Conservation (phyloP, 208 protist genomes). For the Dictyostelium gargantuum region DNA sequence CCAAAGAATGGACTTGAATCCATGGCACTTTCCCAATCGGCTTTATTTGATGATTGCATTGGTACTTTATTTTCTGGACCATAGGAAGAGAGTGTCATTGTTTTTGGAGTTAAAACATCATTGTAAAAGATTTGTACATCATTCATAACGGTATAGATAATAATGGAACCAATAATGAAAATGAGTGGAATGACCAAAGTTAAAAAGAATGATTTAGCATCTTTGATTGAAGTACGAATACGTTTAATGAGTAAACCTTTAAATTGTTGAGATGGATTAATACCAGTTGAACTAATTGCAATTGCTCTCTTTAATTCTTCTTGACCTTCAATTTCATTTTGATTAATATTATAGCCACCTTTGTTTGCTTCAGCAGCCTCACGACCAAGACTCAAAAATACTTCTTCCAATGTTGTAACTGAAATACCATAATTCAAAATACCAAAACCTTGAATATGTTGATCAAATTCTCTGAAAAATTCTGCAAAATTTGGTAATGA, state of each 20-base stretch:
- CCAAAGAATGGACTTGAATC: background rate
- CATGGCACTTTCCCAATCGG: background rate
- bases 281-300: background rate
- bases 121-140: background rate
- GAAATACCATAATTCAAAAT: constrained; percentile 48
- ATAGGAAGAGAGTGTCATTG: background rate
- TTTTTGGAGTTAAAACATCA: background rate
- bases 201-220: constrained; percentile 15
- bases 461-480: constrained; percentile 14
- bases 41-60: background rate
- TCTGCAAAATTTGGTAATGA: background rate
- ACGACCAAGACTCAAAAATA: constrained; percentile 66
- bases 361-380: background rate
- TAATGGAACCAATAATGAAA: background rate
- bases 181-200: background rate
- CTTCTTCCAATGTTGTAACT: constrained; percentile 71
- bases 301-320: background rate
- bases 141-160: background rate
- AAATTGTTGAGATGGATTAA: background rate
- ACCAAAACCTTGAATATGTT: background rate
- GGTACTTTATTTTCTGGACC: background rate
- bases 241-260: constrained; percentile 39
- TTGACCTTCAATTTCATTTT: background rate
- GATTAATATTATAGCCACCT: background rate
- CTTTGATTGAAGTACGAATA: background rate